Evolutionary conservation across 257 asterid species (phyloP).

Genomic region (Nicotiana undulata): DNA sequence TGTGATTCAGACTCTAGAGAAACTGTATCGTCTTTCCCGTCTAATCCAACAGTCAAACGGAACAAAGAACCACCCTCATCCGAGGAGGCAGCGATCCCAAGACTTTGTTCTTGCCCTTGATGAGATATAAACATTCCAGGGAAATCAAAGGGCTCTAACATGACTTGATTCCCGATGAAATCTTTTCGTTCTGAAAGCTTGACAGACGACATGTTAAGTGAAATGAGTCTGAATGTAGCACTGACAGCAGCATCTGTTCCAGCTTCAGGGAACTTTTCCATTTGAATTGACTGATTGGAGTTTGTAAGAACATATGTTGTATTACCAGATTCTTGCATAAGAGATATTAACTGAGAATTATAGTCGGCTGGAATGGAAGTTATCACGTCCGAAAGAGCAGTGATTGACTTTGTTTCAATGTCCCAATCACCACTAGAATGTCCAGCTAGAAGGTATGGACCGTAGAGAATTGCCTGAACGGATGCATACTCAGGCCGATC

Average conservation of each 20-base stretch:
- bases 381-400: conserved; percentile 47
- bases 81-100: conserved; percentile 26
- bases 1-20: conserved; percentile 42
- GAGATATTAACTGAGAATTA: conserved; percentile 46
- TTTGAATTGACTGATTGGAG: conserved; percentile 32
- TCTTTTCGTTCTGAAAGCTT: conserved; percentile 23
- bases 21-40: conserved; percentile 27
- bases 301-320: conserved; percentile 27
- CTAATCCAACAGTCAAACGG: conserved; percentile 39
- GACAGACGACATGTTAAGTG: conserved; percentile 4
- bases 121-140: conserved; percentile 59
- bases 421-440: conserved; percentile 61
- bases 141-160: conserved; percentile 55
- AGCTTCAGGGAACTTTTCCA: conserved; percentile 36
- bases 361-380: conserved; percentile 37
- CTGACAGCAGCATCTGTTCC: conserved; percentile 55
- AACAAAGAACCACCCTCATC: conserved; percentile 19
- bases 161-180: conserved; percentile 34
- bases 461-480: conserved; percentile 67
- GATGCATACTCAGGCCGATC: conserved; percentile 64
- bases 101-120: conserved; percentile 37
- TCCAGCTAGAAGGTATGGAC: conserved; percentile 91
- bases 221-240: conserved; percentile 52
- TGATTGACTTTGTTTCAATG: conserved; percentile 32
- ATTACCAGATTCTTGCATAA: conserved; percentile 46